These are phyloP conservation scores for Cymodocea nodosa DNA, from an alignment of 116 monocot species.

Conservation along the genomic window DNA sequence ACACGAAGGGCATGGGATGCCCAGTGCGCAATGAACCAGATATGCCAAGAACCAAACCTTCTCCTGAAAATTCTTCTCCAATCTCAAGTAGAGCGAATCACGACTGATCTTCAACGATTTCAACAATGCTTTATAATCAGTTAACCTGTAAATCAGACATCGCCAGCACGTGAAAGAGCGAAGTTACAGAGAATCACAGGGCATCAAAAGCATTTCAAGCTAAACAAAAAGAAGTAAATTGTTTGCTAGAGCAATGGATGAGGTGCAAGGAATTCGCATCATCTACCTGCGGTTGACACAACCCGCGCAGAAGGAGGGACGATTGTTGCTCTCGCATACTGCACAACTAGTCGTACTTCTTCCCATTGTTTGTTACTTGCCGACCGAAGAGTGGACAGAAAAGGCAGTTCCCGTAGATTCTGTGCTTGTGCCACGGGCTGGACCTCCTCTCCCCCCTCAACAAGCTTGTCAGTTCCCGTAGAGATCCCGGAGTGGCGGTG, in stretches of 20 bases:
- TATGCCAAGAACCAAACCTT: slow-evolving; percentile 22
- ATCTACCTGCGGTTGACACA: slow-evolving; percentile 38
- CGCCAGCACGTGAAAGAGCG: not conserved
- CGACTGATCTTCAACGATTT: slow-evolving; percentile 25
- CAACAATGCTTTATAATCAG: slow-evolving; percentile 20
- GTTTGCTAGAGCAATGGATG: not conserved
- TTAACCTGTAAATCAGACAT: slow-evolving; percentile 25
- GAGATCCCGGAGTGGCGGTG: too few relatives aligned
- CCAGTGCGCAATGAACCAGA: not conserved
- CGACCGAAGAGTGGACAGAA: too few relatives aligned
- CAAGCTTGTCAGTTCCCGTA: too few relatives aligned
- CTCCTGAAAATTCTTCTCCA: slow-evolving; percentile 15
- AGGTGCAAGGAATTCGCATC: not conserved
- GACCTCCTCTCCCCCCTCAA: too few relatives aligned
- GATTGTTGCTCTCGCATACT: slow-evolving; percentile 45
- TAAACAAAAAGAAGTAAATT: not conserved
- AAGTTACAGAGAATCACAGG: too few relatives aligned
- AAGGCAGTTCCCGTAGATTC: too few relatives aligned
- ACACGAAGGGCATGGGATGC: not conserved
- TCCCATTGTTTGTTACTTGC: slow-evolving; percentile 9
- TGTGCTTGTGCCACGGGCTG: too few relatives aligned
- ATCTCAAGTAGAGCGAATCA: slow-evolving; percentile 27
- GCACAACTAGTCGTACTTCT: slow-evolving; percentile 38
- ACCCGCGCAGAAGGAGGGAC: slow-evolving; percentile 32
- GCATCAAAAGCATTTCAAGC: too few relatives aligned